These are phyloP conservation scores for Colletotrichum tropicale DNA, from an alignment of 2,329 filamentous ascomycete species.

Conservation along the genomic window DNA sequence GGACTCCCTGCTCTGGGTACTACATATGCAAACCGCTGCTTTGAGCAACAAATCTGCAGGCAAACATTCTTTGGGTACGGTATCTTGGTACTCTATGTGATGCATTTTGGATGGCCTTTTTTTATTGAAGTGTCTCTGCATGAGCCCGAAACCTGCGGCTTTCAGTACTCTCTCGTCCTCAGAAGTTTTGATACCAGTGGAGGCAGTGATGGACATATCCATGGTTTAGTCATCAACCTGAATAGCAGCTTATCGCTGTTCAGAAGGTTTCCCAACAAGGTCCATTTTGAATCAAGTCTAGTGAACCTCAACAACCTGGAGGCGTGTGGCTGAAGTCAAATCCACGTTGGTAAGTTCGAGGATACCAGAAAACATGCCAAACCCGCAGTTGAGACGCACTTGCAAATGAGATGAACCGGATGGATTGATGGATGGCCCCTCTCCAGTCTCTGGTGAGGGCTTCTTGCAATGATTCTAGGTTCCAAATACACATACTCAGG, in stretches of 20 bases:
- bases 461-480: neutral
- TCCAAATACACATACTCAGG: neutral
- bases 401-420: neutral
- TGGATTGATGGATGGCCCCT: neutral
- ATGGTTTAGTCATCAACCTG: neutral
- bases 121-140: neutral
- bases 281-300: neutral
- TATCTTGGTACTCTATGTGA: neutral
- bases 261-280: neutral
- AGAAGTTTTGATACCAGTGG: neutral
- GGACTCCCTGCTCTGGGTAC: neutral
- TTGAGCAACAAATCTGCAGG: neutral
- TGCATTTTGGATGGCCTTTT: neutral
- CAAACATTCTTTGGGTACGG: neutral
- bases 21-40: neutral
- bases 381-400: neutral
- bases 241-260: neutral
- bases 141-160: neutral
- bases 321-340: neutral
- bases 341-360: neutral
- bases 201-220: neutral
- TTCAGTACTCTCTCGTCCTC: neutral
- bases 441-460: neutral
- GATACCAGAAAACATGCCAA: neutral
- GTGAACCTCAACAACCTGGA: neutral